These are phyloP conservation scores for Sugiyamaella castrensis DNA, from an alignment of 1,139 yeast species.

Conservation along the genomic window DNA sequence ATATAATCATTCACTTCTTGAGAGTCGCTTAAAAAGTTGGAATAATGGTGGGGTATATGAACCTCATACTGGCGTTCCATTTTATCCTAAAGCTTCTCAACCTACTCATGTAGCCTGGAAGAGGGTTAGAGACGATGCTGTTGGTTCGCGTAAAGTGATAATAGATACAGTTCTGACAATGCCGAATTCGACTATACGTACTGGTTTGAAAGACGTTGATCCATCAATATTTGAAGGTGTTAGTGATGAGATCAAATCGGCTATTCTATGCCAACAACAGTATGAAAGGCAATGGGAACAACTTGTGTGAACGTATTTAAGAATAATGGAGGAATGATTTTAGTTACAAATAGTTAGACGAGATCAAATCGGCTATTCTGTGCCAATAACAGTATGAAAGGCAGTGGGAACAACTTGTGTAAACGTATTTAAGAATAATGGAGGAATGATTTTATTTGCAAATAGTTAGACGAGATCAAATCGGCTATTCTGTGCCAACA, in stretches of 20 bases:
- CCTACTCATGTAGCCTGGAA: conserved; percentile 48
- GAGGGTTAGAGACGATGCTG: conserved; percentile 31
- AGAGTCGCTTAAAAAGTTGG: conserved; percentile 55
- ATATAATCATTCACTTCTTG: conserved; percentile 60
- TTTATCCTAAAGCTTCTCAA: conserved; percentile 74
- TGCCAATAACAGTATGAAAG: conserved; percentile 62
- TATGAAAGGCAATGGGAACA: conserved; percentile 43
- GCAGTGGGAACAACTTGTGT: conserved; percentile 17
- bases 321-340: too few species aligned
- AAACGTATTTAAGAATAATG: neutral
- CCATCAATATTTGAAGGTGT: conserved; percentile 54
- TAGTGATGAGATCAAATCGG: conserved; percentile 55
- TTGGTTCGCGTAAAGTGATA: conserved; percentile 37
- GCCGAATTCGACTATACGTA: conserved; percentile 42
- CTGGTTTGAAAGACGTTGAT: conserved; percentile 65
- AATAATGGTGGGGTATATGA: conserved; percentile 63
- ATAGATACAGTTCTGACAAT: conserved; percentile 54
- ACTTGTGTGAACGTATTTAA: conserved; percentile 1
- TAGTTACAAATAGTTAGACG: too few species aligned
- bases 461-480: conserved; percentile 56
- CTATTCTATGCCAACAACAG: conserved; percentile 63
- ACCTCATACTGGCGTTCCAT: conserved; percentile 74
- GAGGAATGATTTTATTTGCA: too few species aligned
- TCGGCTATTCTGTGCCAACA: conserved; percentile 67
- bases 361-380: conserved; percentile 57